Evolutionary conservation across 2,329 filamentous ascomycete genomes (phyloP).

Genomic region (Penicillium capsulatum): DNA sequence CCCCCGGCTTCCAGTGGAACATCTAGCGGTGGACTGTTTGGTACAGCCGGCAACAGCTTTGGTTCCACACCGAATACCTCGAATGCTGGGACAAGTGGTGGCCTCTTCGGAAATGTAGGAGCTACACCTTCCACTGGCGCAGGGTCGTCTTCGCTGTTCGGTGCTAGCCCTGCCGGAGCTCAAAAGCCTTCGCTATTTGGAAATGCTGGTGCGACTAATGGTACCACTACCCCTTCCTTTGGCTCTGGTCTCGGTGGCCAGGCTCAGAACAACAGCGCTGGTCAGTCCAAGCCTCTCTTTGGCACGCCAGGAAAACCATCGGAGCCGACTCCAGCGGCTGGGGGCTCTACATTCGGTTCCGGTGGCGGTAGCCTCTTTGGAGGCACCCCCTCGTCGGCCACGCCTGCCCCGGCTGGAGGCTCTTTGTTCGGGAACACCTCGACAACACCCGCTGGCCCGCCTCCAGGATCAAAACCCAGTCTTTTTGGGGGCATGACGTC

Average conservation of each 20-base stretch:
- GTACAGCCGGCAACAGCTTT: slow-evolving; percentile 31
- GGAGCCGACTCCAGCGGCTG: slow-evolving; percentile 30
- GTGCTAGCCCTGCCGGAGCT: slow-evolving; percentile 23
- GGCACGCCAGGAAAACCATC: slow-evolving; percentile 39
- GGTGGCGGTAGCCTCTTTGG: slow-evolving; percentile 29
- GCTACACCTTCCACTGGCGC: slow-evolving; percentile 29
- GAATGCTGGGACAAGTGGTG: slow-evolving; percentile 26
- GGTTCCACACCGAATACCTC: slow-evolving; percentile 30
- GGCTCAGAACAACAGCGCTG: slow-evolving; percentile 23
- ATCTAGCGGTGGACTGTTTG: slow-evolving; percentile 33
- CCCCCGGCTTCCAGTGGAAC: slow-evolving; percentile 34
- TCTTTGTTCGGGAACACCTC: slow-evolving; percentile 41
- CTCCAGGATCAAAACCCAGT: slow-evolving; percentile 33
- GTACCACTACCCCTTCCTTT: background rate
- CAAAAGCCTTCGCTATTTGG: slow-evolving; percentile 28
- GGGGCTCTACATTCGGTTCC: slow-evolving; percentile 11
- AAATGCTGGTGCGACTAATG: slow-evolving; percentile 10
- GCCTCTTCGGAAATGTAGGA: slow-evolving; percentile 43
- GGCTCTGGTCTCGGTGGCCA: slow-evolving; percentile 28
- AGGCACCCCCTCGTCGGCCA: slow-evolving; percentile 30
- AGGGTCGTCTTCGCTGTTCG: slow-evolving; percentile 35
- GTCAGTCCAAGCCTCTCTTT: slow-evolving; percentile 27
- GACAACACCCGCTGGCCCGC: slow-evolving; percentile 50
- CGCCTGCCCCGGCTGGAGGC: slow-evolving; percentile 36
- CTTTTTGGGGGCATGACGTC: slow-evolving; percentile 29